Percentiles rank a stretch among this genome's conserved stretches.
phyloP scores from a whole-genome alignment of 2,329 filamentous ascomycete species.

The Sphaerulina vaccinii region DNA sequence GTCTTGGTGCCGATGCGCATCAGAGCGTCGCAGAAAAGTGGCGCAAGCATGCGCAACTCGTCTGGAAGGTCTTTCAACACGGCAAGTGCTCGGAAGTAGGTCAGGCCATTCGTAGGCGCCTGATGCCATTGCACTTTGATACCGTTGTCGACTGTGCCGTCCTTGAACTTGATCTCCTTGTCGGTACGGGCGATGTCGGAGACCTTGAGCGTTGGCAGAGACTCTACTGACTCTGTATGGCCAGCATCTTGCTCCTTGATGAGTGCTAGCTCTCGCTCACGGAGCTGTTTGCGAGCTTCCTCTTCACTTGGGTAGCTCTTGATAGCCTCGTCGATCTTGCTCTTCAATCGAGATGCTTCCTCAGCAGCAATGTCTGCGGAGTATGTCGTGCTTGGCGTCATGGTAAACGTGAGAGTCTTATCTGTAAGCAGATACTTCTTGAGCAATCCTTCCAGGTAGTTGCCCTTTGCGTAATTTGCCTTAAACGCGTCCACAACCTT shows the following conservation, averaged over 20 bases:
- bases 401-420: constrained; percentile 86
- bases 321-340: constrained; percentile 70
- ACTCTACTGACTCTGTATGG: constrained; percentile 79
- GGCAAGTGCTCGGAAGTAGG: constrained; percentile 91
- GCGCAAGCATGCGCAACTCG: constrained; percentile 79
- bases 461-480: constrained; percentile 67
- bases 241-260: constrained; percentile 65
- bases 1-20: constrained; percentile 89
- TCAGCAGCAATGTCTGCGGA: constrained; percentile 71
- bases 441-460: constrained; percentile 79
- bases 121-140: constrained; percentile 84
- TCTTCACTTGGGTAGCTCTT: constrained; percentile 68
- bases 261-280: constrained; percentile 75
- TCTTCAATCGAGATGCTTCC: constrained; percentile 70
- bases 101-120: constrained; percentile 90
- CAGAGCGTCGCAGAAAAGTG: constrained; percentile 86
- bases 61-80: constrained; percentile 75
- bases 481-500: constrained; percentile 83
- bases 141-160: constrained; percentile 55
- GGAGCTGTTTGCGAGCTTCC: constrained; percentile 69
- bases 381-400: constrained; percentile 79
- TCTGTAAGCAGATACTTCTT: constrained; percentile 90
- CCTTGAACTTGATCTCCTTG: constrained; percentile 67
- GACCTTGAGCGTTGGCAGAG: constrained; percentile 82
- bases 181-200: constrained; percentile 81